These are phyloP conservation scores for Colletotrichum ledebouriae DNA, from an alignment of 2,329 filamentous ascomycete genomes.

Conservation along the genomic window DNA sequence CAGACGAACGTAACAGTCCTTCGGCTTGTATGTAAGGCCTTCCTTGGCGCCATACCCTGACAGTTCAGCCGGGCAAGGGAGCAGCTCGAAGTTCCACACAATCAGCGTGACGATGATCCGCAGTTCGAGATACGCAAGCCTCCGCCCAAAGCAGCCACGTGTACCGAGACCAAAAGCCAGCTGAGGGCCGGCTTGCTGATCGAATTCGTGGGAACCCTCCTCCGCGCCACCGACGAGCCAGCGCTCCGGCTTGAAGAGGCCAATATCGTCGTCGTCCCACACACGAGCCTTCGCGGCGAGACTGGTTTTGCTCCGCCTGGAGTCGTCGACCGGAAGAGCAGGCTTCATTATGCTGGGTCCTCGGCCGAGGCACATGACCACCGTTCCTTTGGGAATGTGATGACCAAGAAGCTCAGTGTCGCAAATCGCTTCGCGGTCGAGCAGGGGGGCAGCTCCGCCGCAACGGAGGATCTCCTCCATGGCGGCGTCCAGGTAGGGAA, in stretches of 20 bases:
- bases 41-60: constrained; percentile 39
- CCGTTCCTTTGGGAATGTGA: constrained; percentile 52
- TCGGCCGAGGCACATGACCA: constrained; percentile 47
- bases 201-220: constrained; percentile 45
- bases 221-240: constrained; percentile 49
- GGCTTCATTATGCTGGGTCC: constrained; percentile 50
- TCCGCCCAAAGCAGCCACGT: constrained; percentile 55
- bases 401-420: constrained; percentile 53
- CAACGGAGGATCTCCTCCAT: constrained; percentile 54
- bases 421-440: constrained; percentile 48
- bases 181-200: constrained; percentile 51
- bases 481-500: constrained; percentile 55
- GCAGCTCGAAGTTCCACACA: constrained; percentile 55
- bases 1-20: constrained; percentile 39
- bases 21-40: constrained; percentile 40
- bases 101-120: constrained; percentile 53
- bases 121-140: constrained; percentile 53
- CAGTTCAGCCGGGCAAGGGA: constrained; percentile 46
- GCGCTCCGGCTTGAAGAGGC: constrained; percentile 53
- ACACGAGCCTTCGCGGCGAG: constrained; percentile 45
- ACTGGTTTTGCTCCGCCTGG: constrained; percentile 45
- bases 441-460: constrained; percentile 48
- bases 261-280: constrained; percentile 51
- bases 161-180: constrained; percentile 54
- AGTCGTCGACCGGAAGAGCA: constrained; percentile 47